Percentiles rank a stretch among this genome's conserved stretches.
These are phyloP conservation scores for Discostella stelligera DNA, from an alignment of 352 stramenopile species.

Conservation along the genomic window DNA sequence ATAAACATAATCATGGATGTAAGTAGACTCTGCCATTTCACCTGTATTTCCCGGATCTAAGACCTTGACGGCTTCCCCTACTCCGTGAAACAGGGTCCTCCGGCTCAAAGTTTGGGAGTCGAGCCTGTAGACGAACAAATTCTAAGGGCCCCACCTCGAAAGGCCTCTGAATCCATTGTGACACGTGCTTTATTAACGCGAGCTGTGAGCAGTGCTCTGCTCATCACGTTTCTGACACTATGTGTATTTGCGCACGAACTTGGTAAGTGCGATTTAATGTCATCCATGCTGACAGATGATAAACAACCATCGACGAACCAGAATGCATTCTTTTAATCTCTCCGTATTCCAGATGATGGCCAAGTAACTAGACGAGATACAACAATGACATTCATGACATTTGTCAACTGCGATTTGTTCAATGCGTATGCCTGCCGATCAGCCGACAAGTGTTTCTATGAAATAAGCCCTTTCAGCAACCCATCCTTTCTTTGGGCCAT, in stretches of 20 bases:
- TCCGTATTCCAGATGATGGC: slow-evolving; percentile 79
- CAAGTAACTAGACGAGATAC: slow-evolving; percentile 91
- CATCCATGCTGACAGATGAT: neutral
- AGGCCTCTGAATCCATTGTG: slow-evolving; percentile 94
- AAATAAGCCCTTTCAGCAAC: slow-evolving; percentile 91
- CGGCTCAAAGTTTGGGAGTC: slow-evolving; percentile 94
- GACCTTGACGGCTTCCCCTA: slow-evolving; percentile 76
- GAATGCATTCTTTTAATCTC: neutral
- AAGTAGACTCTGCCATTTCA: slow-evolving; percentile 78
- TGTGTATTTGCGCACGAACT: slow-evolving; percentile 77
- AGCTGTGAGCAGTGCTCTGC: slow-evolving; percentile 82
- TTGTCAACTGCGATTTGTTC: slow-evolving; percentile 98
- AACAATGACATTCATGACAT: slow-evolving; percentile 98
- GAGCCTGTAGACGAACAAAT: slow-evolving; percentile 95
- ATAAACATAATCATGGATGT: slow-evolving; percentile 98
- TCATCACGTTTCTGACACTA: slow-evolving; percentile 83
- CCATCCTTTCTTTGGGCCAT: slow-evolving; percentile 91
- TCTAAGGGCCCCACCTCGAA: slow-evolving; percentile 93
- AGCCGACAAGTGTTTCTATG: slow-evolving; percentile 90
- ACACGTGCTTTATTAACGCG: slow-evolving; percentile 94
- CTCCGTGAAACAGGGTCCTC: slow-evolving; percentile 78
- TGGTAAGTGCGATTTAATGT: slow-evolving; percentile 22
- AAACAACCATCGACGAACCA: neutral
- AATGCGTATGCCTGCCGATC: slow-evolving; percentile 95
- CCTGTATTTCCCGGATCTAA: slow-evolving; percentile 83